phyloP scores from a whole-genome alignment of 2,329 filamentous ascomycete species.

The Penicillium sclerotiorum region DNA sequence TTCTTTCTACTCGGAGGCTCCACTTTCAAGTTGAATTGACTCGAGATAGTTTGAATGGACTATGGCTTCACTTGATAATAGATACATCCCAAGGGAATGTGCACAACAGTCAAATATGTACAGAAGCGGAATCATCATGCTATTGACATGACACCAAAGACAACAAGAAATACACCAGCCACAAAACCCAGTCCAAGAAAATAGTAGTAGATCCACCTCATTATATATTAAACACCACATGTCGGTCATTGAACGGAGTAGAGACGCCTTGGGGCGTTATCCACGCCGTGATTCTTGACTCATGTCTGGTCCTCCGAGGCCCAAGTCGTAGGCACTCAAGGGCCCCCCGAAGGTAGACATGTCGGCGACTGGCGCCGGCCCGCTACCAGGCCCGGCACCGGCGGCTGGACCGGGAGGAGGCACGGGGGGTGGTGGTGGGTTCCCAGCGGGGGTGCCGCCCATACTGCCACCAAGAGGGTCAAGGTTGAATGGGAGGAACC shows the following conservation, averaged over 20 bases:
- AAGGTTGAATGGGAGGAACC: constrained; percentile 93
- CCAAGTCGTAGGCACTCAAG: constrained; percentile 31
- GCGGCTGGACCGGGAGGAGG: constrained; percentile 11
- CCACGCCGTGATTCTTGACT: constrained; percentile 17
- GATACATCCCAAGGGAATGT: no score
- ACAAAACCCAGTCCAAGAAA: constrained; percentile 8
- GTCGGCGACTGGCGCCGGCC: constrained; percentile 13
- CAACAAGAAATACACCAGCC: constrained; percentile 5
- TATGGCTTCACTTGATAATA: no score
- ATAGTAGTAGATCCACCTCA: constrained; percentile 3
- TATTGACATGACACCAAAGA: neutral
- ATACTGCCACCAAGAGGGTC: constrained; percentile 57
- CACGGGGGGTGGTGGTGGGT: no score
- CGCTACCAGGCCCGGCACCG: constrained; percentile 8
- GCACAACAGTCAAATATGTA: constrained; percentile 5
- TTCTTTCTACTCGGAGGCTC: no score
- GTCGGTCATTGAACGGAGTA: constrained; percentile 11
- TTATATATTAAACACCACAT: constrained; percentile 16
- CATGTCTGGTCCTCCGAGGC: constrained; percentile 25
- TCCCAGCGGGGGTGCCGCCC: constrained; percentile 4
- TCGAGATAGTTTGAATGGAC: no score
- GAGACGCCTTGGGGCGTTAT: neutral
- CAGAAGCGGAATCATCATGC: neutral
- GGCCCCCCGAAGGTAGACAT: constrained; percentile 27
- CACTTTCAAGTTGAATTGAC: no score